Base-by-base conservation (phyloP, 2,329 filamentous ascomycete species). In the Xylariales sp. region DNA sequence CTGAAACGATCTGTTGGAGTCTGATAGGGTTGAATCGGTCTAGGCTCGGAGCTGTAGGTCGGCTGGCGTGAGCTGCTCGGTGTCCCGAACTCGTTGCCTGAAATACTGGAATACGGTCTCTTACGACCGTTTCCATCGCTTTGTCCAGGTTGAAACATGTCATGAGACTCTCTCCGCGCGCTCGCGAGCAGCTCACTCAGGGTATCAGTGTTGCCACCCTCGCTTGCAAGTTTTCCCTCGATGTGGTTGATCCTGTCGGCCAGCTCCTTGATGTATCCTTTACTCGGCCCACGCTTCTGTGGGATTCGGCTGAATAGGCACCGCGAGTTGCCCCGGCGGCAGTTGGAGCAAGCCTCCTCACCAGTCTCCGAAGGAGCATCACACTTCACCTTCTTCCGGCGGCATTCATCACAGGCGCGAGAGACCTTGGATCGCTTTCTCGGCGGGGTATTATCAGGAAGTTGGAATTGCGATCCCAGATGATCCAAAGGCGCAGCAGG, bases 221-320 rank as follows among this genome's bases (percentile, higher is more conserved):
- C 73, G 7, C 67, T 71, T 29, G 74, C 76, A 43, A 93, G 79
- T 57, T 88, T 86, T 50, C 83, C 85, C 59, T 95, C 89, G 33
- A 95, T 82, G 31, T 78, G 83, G 53, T 90, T 82, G 45, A 95
- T 80, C 19, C 89, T 75, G 57, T 95, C 88, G 18, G 88, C 88
- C 16, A 95, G 75, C 61, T 95, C 88, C 59, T 94, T 95, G 60
- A 95, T 95, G 54, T 95, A 95, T 74, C 89, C 89, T 75, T 95
- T 95, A 58, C 85, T 93, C 3, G 89, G 88, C 2, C 89, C 88
- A 46, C 87, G 76, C 63, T 93, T 95, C 73, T 93, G 87, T 1
- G 88, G 88, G 40, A 93, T 83, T 38, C 89, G 78, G 61, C 86
- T 94, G 58, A 95, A 95, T 15, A 89, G 75, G 63, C 89, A 95